These are phyloP conservation scores for Discostella pseudostelligera DNA, from an alignment of 108 stramenopile species.

Conservation along the genomic window DNA sequence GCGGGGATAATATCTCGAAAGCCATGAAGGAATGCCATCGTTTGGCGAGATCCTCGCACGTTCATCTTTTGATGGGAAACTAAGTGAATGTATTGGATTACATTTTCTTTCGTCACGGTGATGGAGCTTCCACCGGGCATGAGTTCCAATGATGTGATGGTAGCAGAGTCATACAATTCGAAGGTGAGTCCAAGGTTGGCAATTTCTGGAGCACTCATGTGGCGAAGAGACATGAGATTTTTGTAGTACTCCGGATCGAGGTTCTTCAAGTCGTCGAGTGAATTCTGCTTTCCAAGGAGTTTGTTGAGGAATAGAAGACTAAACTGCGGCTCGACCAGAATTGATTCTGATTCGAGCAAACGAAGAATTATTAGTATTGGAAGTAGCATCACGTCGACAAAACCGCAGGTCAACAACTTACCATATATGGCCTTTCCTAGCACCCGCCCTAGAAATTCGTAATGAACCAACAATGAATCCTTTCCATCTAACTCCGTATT, in stretches of 20 bases:
- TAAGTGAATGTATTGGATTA: slow-evolving; percentile 89
- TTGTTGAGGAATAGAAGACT: slow-evolving; percentile 90
- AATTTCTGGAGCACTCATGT: slow-evolving; percentile 65
- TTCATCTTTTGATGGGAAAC: slow-evolving; percentile 93
- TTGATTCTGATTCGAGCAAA: slow-evolving; percentile 47
- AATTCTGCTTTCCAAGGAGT: slow-evolving; percentile 85
- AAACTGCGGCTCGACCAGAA: slow-evolving; percentile 88
- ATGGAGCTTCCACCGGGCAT: slow-evolving; percentile 79
- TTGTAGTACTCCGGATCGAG: slow-evolving; percentile 91
- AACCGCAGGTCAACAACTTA: slow-evolving; percentile 42
- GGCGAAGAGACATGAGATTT: slow-evolving; percentile 78
- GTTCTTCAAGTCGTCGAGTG: slow-evolving; percentile 91
- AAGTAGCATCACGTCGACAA: slow-evolving; percentile 38
- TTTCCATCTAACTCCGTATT: slow-evolving; percentile 52
- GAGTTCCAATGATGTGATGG: slow-evolving; percentile 58
- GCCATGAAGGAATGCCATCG: slow-evolving; percentile 90
- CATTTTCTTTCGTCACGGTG: slow-evolving; percentile 86
- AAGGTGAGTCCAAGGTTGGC: slow-evolving; percentile 81
- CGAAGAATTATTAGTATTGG: slow-evolving; percentile 32
- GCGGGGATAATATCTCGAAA: slow-evolving; percentile 95
- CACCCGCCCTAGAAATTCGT: slow-evolving; percentile 92
- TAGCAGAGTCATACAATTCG: slow-evolving; percentile 12
- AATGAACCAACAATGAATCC: slow-evolving; percentile 53
- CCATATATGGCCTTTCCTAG: slow-evolving; percentile 97
- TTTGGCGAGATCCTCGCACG: slow-evolving; percentile 74